Evolutionary conservation across 2,329 filamentous ascomycete species (phyloP), one percentile per base, ranked within the genome.

Genomic region (Sclerotinia glacialis): DNA sequence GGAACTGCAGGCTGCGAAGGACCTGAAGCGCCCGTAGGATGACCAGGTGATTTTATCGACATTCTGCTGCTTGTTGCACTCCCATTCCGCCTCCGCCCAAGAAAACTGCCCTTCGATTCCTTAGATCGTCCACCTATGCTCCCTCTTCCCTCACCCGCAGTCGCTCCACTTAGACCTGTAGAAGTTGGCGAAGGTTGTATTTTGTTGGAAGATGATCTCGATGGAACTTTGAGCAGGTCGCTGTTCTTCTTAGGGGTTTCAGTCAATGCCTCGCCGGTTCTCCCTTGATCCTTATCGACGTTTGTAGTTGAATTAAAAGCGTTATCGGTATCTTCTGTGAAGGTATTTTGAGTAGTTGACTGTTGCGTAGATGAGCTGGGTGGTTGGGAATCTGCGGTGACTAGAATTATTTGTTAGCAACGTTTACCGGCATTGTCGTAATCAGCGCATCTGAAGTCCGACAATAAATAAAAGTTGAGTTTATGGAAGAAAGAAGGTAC

Each of bases 51-150:
- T 83, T 72, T 80, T 80, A 74, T 81, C 82, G 69, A 84, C 85
- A 75, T 83, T 82, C 78, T 86, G 69, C 75, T 87, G 79, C 87
- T 91, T 72, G 85, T 86, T 69, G 85, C 83, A 78, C 88, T 91
- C 72, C 86, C 86, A 79, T 89, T 89, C 74, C 86, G 82, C 73
- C 85, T 83, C 71, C 84, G 81, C 69, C 83, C 86, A 65, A 86
- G 78, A 73, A 88, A 86, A 78, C 87, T 90, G 71, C 82, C 80
- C 78, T 83, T 87, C 68, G 86, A 88, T 72, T 85, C 86, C 77
- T 86, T 89, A 59, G 89, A 90, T 71, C 83, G 82, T 67, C 83
- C 83, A 71, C 85, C 83, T 72, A 87, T 85, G 75, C 85, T 89
- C 73, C 86, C 86, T 76, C 83, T 80, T 66, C 83, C 80, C 71